Evolutionary conservation across 2,329 filamentous ascomycete genomes (phyloP), one percentile per base, ranked within the genome.

Genomic region (Neofusicoccum laricinum): DNA sequence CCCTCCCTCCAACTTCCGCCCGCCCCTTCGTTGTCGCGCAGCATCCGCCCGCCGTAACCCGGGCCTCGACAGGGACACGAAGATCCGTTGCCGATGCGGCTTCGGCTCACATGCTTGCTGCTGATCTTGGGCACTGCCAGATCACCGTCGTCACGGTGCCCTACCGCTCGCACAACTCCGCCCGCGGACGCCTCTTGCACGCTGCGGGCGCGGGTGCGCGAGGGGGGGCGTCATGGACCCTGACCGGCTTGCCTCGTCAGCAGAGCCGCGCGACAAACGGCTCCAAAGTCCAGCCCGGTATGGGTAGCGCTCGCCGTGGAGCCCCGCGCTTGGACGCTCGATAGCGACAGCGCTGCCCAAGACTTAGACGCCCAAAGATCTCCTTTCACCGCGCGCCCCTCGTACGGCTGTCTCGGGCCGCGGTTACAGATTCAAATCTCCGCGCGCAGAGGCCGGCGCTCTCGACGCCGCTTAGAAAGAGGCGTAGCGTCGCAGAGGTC

Each of bases 51-150:
- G 40, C 55, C 25, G 55, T 46, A 43, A 40, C 53, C 17, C 38
- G 21, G 30, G 38, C 21, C 38, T 43, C 51, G 32, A 30, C 38
- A 34, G 19, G 38, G 17, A 36, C 36, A 38, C 55, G 55, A 14
- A 30, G 55, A 59, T 59, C 55, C 17, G 55, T 59, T 43, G 53
- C 53, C 53, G 53, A 45, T 32, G 53, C 38, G 21, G 53, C 38
- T 36, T 46, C 43, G 55, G 55, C 55, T 43, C 55, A 46, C 55
- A 59, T 59, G 43, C 58, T 61, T 61, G 58, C 58, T 61, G 58
- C 45, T 43, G 58, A 61, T 61, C 53, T 43, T 61, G 43, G 58
- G 34, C n/a, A n/a, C 50, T n/a, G 45, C 41, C 34, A 59, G 55
- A 46, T 59, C 55, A 59, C 14, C 55, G 14, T 59, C 41, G 25